Conservation (phyloP, 108 stramenopile species). For the Cyclotella kingstonii region DNA sequence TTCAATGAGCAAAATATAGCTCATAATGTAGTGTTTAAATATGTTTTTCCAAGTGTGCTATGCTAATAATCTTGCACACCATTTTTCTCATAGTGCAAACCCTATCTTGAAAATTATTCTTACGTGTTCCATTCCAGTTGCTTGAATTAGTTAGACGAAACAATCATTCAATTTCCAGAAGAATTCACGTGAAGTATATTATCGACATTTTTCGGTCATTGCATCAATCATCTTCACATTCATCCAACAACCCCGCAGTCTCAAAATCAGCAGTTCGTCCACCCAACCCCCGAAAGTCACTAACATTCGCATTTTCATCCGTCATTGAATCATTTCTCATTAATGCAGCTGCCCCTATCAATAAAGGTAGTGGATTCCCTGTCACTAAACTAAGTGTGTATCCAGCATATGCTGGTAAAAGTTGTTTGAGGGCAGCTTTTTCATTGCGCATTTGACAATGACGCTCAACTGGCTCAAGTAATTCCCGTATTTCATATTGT, state of each 20-base stretch:
- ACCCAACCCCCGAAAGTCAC: slow-evolving; percentile 23
- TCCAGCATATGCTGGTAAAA: slow-evolving; percentile 39
- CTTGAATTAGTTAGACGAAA: too few relatives aligned
- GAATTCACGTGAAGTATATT: too few relatives aligned
- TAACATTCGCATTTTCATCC: slow-evolving; percentile 37
- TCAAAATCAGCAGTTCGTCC: slow-evolving; percentile 34
- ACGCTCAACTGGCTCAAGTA: slow-evolving; percentile 42
- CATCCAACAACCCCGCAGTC: slow-evolving; percentile 40
- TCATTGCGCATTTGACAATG: slow-evolving; percentile 33
- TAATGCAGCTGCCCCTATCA: slow-evolving; percentile 39
- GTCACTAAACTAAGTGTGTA: slow-evolving; percentile 42
- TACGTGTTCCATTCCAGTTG: too few relatives aligned
- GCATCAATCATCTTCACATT: slow-evolving; percentile 35
- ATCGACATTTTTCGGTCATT: too few relatives aligned
- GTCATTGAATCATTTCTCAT: slow-evolving; percentile 22
- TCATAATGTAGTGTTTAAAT: too few relatives aligned
- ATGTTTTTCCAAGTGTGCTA: too few relatives aligned
- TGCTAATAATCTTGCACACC: too few relatives aligned
- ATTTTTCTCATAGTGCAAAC: too few relatives aligned
- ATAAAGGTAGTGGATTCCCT: slow-evolving; percentile 46
- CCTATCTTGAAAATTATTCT: too few relatives aligned
- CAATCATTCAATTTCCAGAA: too few relatives aligned
- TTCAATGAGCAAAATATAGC: not conserved
- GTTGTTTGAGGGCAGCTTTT: slow-evolving; percentile 28
- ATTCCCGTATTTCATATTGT: slow-evolving; percentile 44